Conservation (phyloP, 2,329 filamentous ascomycete genomes). For the Cladobotryum protrusum region DNA sequence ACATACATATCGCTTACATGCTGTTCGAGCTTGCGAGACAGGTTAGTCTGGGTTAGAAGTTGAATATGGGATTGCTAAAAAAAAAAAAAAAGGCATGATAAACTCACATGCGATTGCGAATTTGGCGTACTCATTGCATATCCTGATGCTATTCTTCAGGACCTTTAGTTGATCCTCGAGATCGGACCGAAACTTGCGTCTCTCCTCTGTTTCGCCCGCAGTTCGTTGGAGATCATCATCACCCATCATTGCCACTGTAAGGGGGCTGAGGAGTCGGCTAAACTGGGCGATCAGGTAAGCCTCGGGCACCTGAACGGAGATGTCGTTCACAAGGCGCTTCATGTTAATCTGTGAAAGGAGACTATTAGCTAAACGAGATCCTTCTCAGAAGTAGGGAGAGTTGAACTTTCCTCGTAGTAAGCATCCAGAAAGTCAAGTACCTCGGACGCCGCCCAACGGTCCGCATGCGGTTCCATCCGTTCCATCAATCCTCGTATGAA, state of each 20-base stretch:
- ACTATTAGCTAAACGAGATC: not conserved
- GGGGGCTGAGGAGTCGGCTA: slow-evolving; percentile 14
- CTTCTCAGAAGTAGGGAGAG: not conserved
- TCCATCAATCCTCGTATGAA: not conserved
- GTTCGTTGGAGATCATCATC: slow-evolving; percentile 15
- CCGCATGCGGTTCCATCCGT: slow-evolving; percentile 20
- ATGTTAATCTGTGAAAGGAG: slow-evolving; percentile 12
- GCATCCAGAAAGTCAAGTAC: slow-evolving; percentile 33
- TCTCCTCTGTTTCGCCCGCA: slow-evolving; percentile 16
- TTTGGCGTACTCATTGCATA: slow-evolving; percentile 4
- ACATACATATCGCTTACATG: no score
- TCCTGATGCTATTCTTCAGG: not conserved
- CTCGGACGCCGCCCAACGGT: slow-evolving; percentile 23
- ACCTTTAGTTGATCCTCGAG: slow-evolving; percentile 3
- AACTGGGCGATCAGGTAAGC: slow-evolving; percentile 15
- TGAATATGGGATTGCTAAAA: no score
- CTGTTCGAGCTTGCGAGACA: no score
- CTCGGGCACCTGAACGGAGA: slow-evolving; percentile 22
- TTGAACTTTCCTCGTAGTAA: slow-evolving; percentile 35
- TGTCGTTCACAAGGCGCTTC: slow-evolving; percentile 18
- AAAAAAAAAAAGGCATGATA: no score
- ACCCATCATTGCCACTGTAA: slow-evolving; percentile 14
- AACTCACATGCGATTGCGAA: not conserved
- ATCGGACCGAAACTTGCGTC: not conserved
- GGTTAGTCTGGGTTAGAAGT: no score